These are phyloP conservation scores for Tuber microsphaerosporum DNA, from an alignment of 495 filamentous ascomycete genomes.

Conservation along the genomic window DNA sequence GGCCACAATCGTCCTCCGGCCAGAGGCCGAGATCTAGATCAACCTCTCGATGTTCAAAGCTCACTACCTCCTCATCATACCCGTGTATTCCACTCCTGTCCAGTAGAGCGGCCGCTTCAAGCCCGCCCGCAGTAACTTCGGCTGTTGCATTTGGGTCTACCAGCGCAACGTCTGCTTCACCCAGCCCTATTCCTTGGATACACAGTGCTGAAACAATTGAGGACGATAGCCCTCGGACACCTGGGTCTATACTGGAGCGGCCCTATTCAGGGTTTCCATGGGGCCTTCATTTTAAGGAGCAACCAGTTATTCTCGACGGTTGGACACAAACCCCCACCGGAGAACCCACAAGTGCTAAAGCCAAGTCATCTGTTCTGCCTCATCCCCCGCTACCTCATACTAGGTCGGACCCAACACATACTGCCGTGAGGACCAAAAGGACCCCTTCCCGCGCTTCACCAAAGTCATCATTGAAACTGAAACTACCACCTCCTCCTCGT, in stretches of 20 bases:
- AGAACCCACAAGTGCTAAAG: not conserved
- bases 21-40: slow-evolving; percentile 25
- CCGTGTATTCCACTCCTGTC: slow-evolving; percentile 33
- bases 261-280: slow-evolving; percentile 25
- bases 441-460: slow-evolving; percentile 27
- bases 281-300: slow-evolving; percentile 32
- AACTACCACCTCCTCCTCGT: slow-evolving; percentile 34
- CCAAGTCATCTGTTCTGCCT: not conserved
- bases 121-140: slow-evolving; percentile 34
- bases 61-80: slow-evolving; percentile 31
- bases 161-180: slow-evolving; percentile 32
- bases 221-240: slow-evolving; percentile 29
- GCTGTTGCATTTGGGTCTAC: slow-evolving; percentile 36
- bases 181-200: slow-evolving; percentile 25
- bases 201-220: slow-evolving; percentile 32
- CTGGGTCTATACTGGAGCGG: slow-evolving; percentile 18
- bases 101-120: slow-evolving; percentile 32
- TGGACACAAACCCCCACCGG: not conserved
- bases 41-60: slow-evolving; percentile 29
- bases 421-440: slow-evolving; percentile 21
- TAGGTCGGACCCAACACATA: slow-evolving; percentile 20
- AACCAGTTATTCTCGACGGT: slow-evolving; percentile 29
- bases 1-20: slow-evolving; percentile 33
- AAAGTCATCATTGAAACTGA: slow-evolving; percentile 33
- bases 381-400: slow-evolving; percentile 20